Evolutionary conservation across 352 stramenopile species (phyloP).

Genomic region (Pythium diclinum): DNA sequence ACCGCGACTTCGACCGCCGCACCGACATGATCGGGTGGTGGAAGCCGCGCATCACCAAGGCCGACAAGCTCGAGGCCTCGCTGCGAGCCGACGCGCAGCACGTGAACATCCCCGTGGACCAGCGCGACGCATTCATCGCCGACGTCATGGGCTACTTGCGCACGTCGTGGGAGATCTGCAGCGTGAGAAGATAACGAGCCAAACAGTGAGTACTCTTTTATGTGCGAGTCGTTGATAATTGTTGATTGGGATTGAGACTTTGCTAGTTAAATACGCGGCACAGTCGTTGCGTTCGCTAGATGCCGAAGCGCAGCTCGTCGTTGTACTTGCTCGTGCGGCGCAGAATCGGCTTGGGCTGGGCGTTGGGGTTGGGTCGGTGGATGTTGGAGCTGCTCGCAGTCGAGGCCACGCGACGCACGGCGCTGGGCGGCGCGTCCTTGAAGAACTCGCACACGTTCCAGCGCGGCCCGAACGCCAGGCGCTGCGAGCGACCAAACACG

Average conservation of each 20-base stretch:
- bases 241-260: neutral
- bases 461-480: slow-evolving; percentile 53
- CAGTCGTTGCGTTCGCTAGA: slow-evolving; percentile 3
- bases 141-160: slow-evolving; percentile 55
- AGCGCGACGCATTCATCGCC: slow-evolving; percentile 62
- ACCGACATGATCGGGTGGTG: slow-evolving; percentile 69
- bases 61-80: slow-evolving; percentile 73
- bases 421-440: slow-evolving; percentile 33
- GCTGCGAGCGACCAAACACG: slow-evolving; percentile 57
- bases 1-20: slow-evolving; percentile 70
- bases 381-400: slow-evolving; percentile 5
- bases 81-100: slow-evolving; percentile 64
- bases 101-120: slow-evolving; percentile 50
- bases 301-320: slow-evolving; percentile 30
- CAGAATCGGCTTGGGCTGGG: slow-evolving; percentile 36
- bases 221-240: no score
- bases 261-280: slow-evolving; percentile 3
- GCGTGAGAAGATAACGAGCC: neutral
- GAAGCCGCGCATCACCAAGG: slow-evolving; percentile 62
- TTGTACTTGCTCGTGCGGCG: slow-evolving; percentile 55
- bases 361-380: slow-evolving; percentile 6
- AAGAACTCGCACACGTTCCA: slow-evolving; percentile 60
- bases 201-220: slow-evolving; percentile 2
- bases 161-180: slow-evolving; percentile 34
- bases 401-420: slow-evolving; percentile 24